Percentiles rank a stretch among this genome's conserved stretches.
Evolutionary conservation across 1,139 yeast genomes (phyloP).

Genomic region (Candida sojae): DNA sequence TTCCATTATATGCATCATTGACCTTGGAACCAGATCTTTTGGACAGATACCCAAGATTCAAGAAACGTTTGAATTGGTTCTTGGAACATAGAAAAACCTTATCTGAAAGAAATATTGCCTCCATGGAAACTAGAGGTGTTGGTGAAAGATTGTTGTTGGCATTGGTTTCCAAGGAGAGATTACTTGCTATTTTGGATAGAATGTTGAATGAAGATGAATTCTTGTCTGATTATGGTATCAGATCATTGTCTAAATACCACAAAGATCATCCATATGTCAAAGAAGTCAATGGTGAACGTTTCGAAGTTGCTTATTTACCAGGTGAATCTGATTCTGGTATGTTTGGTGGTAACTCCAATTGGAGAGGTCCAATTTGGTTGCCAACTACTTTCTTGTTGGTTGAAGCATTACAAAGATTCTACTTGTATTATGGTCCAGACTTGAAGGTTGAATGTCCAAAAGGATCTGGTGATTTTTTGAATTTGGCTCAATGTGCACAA

Average conservation of each 20-base stretch:
- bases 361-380: slow-evolving; percentile 99
- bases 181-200: slow-evolving; percentile 72
- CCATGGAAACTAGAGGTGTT: slow-evolving; percentile 82
- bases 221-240: slow-evolving; percentile 81
- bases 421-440: slow-evolving; percentile 84
- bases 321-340: slow-evolving; percentile 94
- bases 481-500: slow-evolving; percentile 91
- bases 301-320: slow-evolving; percentile 77
- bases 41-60: slow-evolving; percentile 79
- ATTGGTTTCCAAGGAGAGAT: slow-evolving; percentile 79
- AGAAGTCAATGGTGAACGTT: slow-evolving; percentile 80
- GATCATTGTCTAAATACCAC: slow-evolving; percentile 88
- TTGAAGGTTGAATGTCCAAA: slow-evolving; percentile 89
- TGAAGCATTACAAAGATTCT: slow-evolving; percentile 87
- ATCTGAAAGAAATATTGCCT: slow-evolving; percentile 87
- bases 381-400: slow-evolving; percentile 88
- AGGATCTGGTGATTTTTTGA: slow-evolving; percentile 79
- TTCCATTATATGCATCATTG: slow-evolving; percentile 88
- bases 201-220: slow-evolving; percentile 91
- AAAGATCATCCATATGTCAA: slow-evolving; percentile 83
- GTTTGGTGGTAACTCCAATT: slow-evolving; percentile 96
- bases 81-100: slow-evolving; percentile 69
- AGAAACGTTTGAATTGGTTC: slow-evolving; percentile 86
- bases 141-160: slow-evolving; percentile 85
- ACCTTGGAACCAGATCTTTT: slow-evolving; percentile 87